These are phyloP conservation scores for Ogataea henricii DNA, from an alignment of 805 yeast species.

Conservation along the genomic window DNA sequence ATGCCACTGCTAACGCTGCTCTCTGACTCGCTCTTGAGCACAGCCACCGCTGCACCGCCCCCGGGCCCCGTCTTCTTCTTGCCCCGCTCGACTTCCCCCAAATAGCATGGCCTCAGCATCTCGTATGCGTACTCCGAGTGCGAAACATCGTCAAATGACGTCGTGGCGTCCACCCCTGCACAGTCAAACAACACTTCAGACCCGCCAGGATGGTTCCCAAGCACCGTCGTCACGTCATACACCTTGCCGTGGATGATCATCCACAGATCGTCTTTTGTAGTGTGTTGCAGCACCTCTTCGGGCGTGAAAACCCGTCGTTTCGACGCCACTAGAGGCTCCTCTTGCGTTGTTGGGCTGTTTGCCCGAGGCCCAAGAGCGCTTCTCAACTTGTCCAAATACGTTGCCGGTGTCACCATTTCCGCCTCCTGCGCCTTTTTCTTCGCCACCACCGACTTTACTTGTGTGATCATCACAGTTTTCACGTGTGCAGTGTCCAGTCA, in stretches of 20 bases:
- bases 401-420: not conserved
- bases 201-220: constrained; percentile 79
- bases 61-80: constrained; percentile 23
- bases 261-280: constrained; percentile 61
- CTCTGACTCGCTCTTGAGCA: not conserved
- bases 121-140: constrained; percentile 88
- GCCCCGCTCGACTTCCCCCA: constrained; percentile 66
- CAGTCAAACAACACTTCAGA: constrained; percentile 76
- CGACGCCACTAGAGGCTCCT: not conserved
- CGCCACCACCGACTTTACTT: constrained; percentile 4
- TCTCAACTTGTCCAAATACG: not conserved
- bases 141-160: constrained; percentile 62
- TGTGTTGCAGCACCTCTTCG: constrained; percentile 50
- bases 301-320: constrained; percentile 11
- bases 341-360: not conserved
- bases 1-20: not conserved
- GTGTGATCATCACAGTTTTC: not conserved
- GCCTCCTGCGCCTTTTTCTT: not conserved
- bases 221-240: constrained; percentile 58
- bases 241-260: constrained; percentile 70
- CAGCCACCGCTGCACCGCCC: not conserved
- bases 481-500: not conserved
- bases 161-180: constrained; percentile 80
- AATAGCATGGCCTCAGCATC: constrained; percentile 75
- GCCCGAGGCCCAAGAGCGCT: not conserved